A percentile compares a stretch with the other conserved stretches of the same genome.
Conservation (phyloP, 306 rosid species). For the Prunus salicina region DNA sequence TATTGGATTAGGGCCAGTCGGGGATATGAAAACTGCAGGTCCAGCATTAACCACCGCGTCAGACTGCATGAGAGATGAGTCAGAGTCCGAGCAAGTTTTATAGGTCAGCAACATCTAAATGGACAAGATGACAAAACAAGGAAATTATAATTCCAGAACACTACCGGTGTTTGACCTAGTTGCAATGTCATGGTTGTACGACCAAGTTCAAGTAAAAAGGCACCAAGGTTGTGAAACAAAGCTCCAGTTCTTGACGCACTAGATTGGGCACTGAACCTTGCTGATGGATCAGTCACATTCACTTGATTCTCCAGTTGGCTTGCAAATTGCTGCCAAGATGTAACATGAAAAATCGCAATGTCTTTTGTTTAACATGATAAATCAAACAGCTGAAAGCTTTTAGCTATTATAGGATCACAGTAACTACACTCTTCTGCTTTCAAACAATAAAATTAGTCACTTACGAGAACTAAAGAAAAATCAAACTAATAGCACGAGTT, state of each 20-base stretch:
- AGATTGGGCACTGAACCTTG: constrained; percentile 61
- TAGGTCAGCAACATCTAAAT: constrained; percentile 11
- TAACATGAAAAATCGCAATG: constrained; percentile 24
- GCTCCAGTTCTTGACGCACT: constrained; percentile 67
- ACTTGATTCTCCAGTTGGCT: constrained; percentile 80
- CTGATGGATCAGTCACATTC: constrained; percentile 54
- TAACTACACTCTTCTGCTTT: constrained; percentile 11
- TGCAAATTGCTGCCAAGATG: constrained; percentile 65
- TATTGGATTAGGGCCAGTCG: constrained; percentile 86
- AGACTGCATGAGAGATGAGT: constrained; percentile 50
- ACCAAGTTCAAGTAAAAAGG: constrained; percentile 92
- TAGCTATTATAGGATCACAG: constrained; percentile 1
- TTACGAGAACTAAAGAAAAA: not conserved
- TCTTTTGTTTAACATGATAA: constrained; percentile 16
- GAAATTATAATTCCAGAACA: constrained; percentile 23
- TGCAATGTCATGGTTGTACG: constrained; percentile 88
- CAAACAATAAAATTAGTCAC: not conserved
- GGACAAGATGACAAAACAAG: constrained; percentile 29
- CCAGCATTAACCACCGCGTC: constrained; percentile 96
- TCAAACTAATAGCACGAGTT: not conserved
- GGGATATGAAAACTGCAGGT: constrained; percentile 94
- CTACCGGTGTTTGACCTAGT: constrained; percentile 85
- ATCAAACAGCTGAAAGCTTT: constrained; percentile 15
- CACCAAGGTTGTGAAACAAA: constrained; percentile 78
- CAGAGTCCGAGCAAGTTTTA: constrained; percentile 10